Evolutionary conservation across 2,329 filamentous ascomycete genomes (phyloP), one percentile per base, ranked within the genome.

Genomic region (Elsinoe arachidis): DNA sequence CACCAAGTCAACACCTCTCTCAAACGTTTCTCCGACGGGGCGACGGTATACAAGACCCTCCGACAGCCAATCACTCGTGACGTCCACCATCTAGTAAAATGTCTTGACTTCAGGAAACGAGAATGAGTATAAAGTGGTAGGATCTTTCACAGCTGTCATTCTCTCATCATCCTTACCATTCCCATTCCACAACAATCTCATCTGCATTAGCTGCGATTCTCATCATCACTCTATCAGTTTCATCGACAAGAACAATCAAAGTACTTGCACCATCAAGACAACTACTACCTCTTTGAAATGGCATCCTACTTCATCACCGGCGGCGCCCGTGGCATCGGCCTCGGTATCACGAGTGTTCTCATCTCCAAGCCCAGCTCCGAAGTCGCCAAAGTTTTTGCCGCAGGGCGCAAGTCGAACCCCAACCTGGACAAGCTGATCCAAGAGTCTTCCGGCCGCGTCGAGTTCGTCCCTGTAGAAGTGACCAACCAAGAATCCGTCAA

Each of bases 381-480:
- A 6, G 61, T 65, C 49, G 71, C 71, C 63, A 73, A 67, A 9
- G 66, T 76, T 44, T 64, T 76, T 39, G 72, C 70, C 19, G 61
- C 75, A 21, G 73, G 74, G 34, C 70, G 74, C 56, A 65, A 68
- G 17, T 65, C 70, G 21, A 65, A 70, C 10, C 59, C 67, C 1
- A 65, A 58, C n/a, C 60, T 78, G 2, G 61, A 69, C 3, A 64
- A 72, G 34, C 60, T 77, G 2, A 63, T 70, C 10, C 56, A 66
- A 26, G 60, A 63, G 1, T 73, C 72, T 0, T 56, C 65, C 2
- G 71, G 69, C 2, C 69, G 72, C 2, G 64, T 77, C 19, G 57
- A 68, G 0, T 60, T 69, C 14, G 61, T 77, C n/a, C 64, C 63
- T 2, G 60, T 76, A 10, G 73, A 76, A 30, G 68, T 74, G 9